Conservation (phyloP, 2,329 filamentous ascomycete species). For the Parafenestella ontariensis region DNA sequence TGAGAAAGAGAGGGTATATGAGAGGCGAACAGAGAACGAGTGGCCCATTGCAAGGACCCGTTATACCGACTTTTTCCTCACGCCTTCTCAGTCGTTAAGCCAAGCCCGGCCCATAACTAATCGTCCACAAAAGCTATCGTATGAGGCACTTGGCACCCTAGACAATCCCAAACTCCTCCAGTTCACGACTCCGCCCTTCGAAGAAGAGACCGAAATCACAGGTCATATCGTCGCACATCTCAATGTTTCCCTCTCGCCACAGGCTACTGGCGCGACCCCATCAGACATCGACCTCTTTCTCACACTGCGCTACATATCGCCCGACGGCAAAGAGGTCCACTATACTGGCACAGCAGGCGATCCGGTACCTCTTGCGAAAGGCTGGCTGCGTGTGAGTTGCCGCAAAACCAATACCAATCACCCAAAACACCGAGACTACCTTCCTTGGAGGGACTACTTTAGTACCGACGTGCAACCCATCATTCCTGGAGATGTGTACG, state of each 20-base stretch:
- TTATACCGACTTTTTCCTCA: conserved; percentile 69
- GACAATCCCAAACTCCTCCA: conserved; percentile 62
- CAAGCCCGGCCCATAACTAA: conserved; percentile 35
- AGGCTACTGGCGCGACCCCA: conserved; percentile 50
- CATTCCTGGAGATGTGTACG: conserved; percentile 62
- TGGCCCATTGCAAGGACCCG: conserved; percentile 73
- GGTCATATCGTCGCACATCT: conserved; percentile 71
- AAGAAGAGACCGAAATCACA: conserved; percentile 72
- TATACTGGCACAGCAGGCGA: conserved; percentile 73
- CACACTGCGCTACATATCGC: conserved; percentile 64
- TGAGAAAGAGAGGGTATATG: conserved; percentile 63
- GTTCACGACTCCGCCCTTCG: conserved; percentile 66
- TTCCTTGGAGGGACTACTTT: conserved; percentile 67
- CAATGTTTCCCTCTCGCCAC: conserved; percentile 62
- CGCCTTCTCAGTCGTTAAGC: conserved; percentile 54
- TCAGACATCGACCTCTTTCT: conserved; percentile 70
- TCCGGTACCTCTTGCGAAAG: conserved; percentile 67
- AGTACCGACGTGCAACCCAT: conserved; percentile 61
- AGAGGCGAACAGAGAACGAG: conserved; percentile 63
- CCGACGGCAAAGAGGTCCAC: conserved; percentile 63
- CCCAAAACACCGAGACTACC: conserved; percentile 59
- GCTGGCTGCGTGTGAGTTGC: conserved; percentile 67
- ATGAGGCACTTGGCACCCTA: conserved; percentile 66
- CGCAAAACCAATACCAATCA: conserved; percentile 62
- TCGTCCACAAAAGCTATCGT: conserved; percentile 57